These are phyloP conservation scores for Brassica napus DNA, from an alignment of 345 rosid genomes.

Conservation along the genomic window DNA sequence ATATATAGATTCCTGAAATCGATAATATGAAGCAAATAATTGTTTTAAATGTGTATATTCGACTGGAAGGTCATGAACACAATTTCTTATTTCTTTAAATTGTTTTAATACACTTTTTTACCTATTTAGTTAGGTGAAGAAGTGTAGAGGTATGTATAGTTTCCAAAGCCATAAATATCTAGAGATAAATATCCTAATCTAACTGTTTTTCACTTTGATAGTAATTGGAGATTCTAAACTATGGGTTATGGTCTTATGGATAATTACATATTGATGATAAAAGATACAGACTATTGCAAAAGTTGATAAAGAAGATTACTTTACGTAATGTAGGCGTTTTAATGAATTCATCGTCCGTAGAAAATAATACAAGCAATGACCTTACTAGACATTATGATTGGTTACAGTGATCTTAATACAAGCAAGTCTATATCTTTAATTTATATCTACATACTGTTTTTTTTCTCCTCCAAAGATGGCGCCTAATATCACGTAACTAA, in stretches of 20 bases:
- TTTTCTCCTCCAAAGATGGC: conserved; percentile 13
- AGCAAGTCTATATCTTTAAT: conserved; percentile 12
- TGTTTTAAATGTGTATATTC: background rate
- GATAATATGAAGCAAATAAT: background rate
- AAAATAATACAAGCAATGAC: conserved; percentile 26
- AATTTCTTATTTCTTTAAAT: background rate
- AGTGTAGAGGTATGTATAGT: background rate
- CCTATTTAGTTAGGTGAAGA: background rate
- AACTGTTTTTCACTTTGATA: background rate
- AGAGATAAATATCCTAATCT: too few species aligned
- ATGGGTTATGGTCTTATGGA: conserved; percentile 14
- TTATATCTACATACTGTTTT: background rate
- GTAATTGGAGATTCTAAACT: background rate
- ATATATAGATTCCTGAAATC: background rate
- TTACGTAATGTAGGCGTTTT: conserved; percentile 40
- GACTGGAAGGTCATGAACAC: too few species aligned
- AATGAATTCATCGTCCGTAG: conserved; percentile 28
- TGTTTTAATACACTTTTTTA: background rate
- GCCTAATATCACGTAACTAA: conserved; percentile 37
- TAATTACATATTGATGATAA: background rate
- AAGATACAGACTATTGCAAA: background rate
- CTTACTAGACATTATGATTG: conserved; percentile 34
- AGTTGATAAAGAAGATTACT: conserved; percentile 24
- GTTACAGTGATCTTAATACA: conserved; percentile 28
- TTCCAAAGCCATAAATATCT: background rate